Conservation (phyloP, 495 filamentous ascomycete genomes). For the Trichoderma orchidacearum region DNA sequence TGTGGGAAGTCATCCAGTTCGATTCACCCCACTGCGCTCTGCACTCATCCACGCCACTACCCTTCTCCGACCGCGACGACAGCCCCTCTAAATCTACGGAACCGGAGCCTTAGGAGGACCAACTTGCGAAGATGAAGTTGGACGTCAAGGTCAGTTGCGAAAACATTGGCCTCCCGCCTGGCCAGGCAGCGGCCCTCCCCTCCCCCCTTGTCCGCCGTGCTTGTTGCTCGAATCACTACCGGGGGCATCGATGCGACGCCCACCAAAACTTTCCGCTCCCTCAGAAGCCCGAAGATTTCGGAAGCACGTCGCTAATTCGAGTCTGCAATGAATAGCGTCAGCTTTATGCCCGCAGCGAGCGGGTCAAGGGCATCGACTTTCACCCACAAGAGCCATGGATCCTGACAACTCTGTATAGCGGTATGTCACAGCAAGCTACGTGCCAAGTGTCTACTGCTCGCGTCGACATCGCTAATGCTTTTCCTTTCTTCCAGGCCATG, state of each 20-base stretch:
- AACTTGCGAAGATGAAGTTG: slow-evolving; percentile 59
- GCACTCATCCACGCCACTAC: background rate
- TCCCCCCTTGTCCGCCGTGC: slow-evolving; percentile 4
- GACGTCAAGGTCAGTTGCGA: slow-evolving; percentile 68
- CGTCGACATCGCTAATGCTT: background rate
- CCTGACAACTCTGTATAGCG: slow-evolving; percentile 90
- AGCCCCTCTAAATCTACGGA: background rate
- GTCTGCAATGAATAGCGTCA: slow-evolving; percentile 20
- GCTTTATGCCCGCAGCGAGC: slow-evolving; percentile 69
- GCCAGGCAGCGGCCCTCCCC: slow-evolving; percentile 1
- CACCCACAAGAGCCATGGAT: slow-evolving; percentile 97
- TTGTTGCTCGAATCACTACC: no score
- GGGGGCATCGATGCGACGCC: no score
- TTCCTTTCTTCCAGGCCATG: slow-evolving; percentile 50
- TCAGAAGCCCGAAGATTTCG: no score
- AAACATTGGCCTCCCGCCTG: background rate
- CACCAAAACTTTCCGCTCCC: slow-evolving; percentile 5
- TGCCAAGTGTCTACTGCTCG: background rate
- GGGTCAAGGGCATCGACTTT: slow-evolving; percentile 96
- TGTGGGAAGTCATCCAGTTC: background rate
- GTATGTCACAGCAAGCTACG: slow-evolving; percentile 30
- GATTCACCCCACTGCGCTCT: background rate
- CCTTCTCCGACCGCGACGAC: background rate
- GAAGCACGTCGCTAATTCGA: slow-evolving; percentile 9
- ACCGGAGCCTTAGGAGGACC: background rate